Evolutionary conservation across 1,139 yeast genomes (phyloP).

Genomic region (Magnusiomyces sp.): DNA sequence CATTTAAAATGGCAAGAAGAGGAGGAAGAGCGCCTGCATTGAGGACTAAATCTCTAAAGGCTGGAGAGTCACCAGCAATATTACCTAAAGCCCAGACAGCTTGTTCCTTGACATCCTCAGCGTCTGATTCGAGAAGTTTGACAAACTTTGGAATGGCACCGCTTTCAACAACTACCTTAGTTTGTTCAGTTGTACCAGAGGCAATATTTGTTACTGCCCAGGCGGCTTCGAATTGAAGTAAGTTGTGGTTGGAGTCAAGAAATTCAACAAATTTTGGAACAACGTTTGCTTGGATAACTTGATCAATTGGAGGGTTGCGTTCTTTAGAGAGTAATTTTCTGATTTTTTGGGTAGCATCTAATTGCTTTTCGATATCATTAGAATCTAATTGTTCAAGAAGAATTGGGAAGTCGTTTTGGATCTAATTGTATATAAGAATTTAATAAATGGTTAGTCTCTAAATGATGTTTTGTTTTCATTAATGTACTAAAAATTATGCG

Average conservation of each 20-base stretch:
- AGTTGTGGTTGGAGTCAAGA: slow-evolving; percentile 68
- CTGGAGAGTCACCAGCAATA: slow-evolving; percentile 94
- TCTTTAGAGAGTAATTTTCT: slow-evolving; percentile 91
- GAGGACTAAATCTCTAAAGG: slow-evolving; percentile 81
- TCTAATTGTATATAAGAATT: neutral
- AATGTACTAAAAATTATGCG: too few relatives aligned
- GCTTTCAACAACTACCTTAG: slow-evolving; percentile 80
- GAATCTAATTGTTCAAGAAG: slow-evolving; percentile 80
- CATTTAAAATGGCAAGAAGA: slow-evolving; percentile 65
- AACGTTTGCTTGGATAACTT: slow-evolving; percentile 88
- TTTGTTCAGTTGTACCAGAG: slow-evolving; percentile 87
- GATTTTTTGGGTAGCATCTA: slow-evolving; percentile 85
- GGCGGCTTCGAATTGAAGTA: slow-evolving; percentile 94
- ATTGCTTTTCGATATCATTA: slow-evolving; percentile 67
- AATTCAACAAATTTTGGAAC: slow-evolving; percentile 85
- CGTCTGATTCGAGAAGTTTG: slow-evolving; percentile 65
- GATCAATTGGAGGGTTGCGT: slow-evolving; percentile 94
- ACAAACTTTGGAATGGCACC: slow-evolving; percentile 94
- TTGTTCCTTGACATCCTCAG: slow-evolving; percentile 91
- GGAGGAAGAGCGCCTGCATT: slow-evolving; percentile 84
- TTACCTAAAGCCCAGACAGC: slow-evolving; percentile 99
- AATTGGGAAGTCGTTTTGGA: slow-evolving; percentile 56
- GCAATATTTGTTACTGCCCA: slow-evolving; percentile 99
- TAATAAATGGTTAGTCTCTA: neutral
- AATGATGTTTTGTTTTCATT: neutral